These are phyloP conservation scores for Penicillium sp. DNA, from an alignment of 2,329 filamentous ascomycete genomes.

Conservation along the genomic window DNA sequence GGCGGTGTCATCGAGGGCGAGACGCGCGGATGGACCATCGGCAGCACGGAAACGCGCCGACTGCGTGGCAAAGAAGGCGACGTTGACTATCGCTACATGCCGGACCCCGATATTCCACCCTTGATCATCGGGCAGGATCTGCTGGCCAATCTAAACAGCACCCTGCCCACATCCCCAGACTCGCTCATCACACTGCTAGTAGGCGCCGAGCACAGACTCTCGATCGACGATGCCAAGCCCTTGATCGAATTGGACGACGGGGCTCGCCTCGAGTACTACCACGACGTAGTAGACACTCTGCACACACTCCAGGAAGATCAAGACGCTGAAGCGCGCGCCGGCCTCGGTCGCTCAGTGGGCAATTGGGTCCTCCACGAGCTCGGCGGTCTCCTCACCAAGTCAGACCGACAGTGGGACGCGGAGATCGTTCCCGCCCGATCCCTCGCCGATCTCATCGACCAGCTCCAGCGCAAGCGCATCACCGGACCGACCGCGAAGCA, in stretches of 20 bases:
- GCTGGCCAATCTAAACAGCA: constrained; percentile 62
- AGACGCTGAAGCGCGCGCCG: constrained; percentile 29
- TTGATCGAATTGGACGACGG: constrained; percentile 77
- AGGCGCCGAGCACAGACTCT: constrained; percentile 64
- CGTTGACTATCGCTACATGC: constrained; percentile 98
- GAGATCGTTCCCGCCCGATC: constrained; percentile 43
- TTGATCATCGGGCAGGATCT: constrained; percentile 73
- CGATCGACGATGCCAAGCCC: constrained; percentile 79
- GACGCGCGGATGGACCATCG: constrained; percentile 89
- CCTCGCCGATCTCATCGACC: constrained; percentile 50
- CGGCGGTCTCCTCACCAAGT: constrained; percentile 62
- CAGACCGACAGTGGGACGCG: constrained; percentile 49
- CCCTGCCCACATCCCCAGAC: constrained; percentile 73
- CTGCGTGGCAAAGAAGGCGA: constrained; percentile 93
- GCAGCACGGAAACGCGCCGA: constrained; percentile 75
- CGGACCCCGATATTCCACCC: constrained; percentile 85
- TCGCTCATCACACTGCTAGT: constrained; percentile 65
- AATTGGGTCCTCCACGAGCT: constrained; percentile 78
- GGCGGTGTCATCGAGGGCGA: constrained; percentile 79
- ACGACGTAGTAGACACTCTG: constrained; percentile 46
- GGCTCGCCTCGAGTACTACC: constrained; percentile 77
- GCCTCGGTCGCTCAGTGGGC: constrained; percentile 53
- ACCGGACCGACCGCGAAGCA: constrained; percentile 62
- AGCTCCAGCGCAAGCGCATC: constrained; percentile 47
- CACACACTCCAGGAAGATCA: constrained; percentile 28